phyloP scores from a whole-genome alignment of 306 rosid genomes.

The Ormosia semicastrata region DNA sequence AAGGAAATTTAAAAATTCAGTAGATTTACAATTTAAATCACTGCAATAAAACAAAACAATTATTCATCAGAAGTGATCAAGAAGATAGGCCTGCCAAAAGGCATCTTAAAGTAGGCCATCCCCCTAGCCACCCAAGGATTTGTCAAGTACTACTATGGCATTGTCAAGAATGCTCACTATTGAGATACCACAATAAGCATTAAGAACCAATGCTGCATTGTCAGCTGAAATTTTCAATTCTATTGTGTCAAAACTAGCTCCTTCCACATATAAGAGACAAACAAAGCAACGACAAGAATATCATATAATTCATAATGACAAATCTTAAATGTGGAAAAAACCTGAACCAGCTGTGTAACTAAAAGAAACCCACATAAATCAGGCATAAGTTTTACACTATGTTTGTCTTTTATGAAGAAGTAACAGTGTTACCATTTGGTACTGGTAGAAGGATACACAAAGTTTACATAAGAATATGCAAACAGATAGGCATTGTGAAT shows the following conservation, averaged over 20 bases:
- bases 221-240: not conserved
- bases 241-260: not conserved
- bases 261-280: not conserved
- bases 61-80: not conserved
- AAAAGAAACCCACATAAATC: not conserved
- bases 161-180: not conserved
- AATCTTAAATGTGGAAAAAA: not conserved
- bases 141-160: not conserved
- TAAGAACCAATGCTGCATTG: not conserved
- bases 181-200: not conserved
- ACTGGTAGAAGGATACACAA: not conserved
- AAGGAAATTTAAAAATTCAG: conserved; percentile 3
- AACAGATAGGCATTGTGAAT: not conserved
- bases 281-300: not conserved
- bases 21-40: not conserved
- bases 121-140: not conserved
- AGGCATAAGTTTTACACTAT: not conserved
- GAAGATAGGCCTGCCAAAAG: not conserved
- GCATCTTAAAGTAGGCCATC: not conserved
- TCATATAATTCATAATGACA: not conserved
- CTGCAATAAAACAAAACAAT: not conserved
- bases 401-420: not conserved
- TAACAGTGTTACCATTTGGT: not conserved
- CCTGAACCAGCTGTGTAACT: not conserved
- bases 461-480: not conserved